phyloP scores from a whole-genome alignment of 306 rosid species.

The Sesbania bispinosa region DNA sequence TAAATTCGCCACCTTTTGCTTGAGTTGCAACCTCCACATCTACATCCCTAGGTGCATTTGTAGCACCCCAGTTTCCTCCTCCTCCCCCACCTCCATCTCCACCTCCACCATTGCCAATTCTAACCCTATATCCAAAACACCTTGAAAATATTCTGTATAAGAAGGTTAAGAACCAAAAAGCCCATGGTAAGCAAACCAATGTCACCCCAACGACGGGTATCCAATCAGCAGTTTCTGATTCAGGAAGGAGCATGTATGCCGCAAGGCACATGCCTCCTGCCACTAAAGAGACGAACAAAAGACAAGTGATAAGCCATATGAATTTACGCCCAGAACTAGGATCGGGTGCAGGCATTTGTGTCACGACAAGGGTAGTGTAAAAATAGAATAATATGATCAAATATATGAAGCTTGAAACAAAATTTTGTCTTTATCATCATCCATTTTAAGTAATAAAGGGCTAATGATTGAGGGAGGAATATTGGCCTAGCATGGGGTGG shows the following conservation, averaged over 20 bases:
- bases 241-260: conserved; percentile 49
- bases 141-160: conserved; percentile 58
- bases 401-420: background rate
- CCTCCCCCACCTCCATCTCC: background rate
- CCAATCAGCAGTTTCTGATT: conserved; percentile 39
- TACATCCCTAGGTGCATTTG: background rate
- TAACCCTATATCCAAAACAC: conserved; percentile 40
- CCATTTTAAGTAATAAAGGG: conserved; percentile 29
- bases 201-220: conserved; percentile 51
- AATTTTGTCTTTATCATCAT: conserved; percentile 32
- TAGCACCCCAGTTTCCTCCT: background rate
- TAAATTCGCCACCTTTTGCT: background rate
- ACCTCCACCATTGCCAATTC: background rate
- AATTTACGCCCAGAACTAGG: conserved; percentile 46
- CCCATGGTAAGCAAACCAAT: conserved; percentile 81
- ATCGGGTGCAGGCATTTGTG: conserved; percentile 57
- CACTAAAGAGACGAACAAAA: conserved; percentile 43
- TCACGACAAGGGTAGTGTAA: background rate
- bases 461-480: background rate
- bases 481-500: conserved; percentile 3
- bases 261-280: conserved; percentile 66
- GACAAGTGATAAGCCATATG: conserved; percentile 50
- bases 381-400: conserved; percentile 27
- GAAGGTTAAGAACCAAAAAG: conserved; percentile 70
- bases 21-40: conserved; percentile 24